These are phyloP conservation scores for Striga asiatica DNA, from an alignment of 257 asterid genomes.

Conservation along the genomic window DNA sequence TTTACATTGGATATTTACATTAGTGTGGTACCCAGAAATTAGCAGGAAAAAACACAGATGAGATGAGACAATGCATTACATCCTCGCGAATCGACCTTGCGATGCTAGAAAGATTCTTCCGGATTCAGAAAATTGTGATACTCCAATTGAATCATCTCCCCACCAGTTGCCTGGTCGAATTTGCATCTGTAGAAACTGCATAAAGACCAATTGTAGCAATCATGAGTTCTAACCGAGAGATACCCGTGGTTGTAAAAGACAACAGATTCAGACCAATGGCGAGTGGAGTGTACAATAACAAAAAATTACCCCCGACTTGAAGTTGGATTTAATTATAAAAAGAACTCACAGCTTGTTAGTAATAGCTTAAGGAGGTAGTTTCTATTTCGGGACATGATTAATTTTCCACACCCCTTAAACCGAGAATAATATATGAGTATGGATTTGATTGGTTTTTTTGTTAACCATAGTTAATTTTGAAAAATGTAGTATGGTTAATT, in stretches of 20 bases:
- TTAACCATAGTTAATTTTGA: too few relatives aligned
- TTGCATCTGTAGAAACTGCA: conserved; percentile 77
- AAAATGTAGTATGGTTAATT: too few relatives aligned
- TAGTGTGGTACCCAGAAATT: conserved; percentile 11
- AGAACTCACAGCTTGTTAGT: too few relatives aligned
- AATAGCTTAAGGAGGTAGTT: background rate
- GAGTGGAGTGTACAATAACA: background rate
- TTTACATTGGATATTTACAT: conserved; percentile 25
- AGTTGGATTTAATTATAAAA: too few relatives aligned
- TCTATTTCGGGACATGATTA: background rate
- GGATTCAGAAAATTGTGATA: conserved; percentile 69
- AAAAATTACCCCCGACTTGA: background rate
- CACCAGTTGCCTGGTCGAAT: conserved; percentile 56
- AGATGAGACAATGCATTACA: background rate
- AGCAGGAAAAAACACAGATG: conserved; percentile 10
- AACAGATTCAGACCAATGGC: background rate
- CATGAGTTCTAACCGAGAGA: background rate
- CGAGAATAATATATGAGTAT: background rate
- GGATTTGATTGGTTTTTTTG: too few relatives aligned
- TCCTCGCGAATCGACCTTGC: background rate
- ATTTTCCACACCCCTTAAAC: too few relatives aligned
- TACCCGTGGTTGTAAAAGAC: background rate
- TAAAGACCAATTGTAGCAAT: background rate
- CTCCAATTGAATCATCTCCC: conserved; percentile 87
- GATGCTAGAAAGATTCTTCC: conserved; percentile 43